Conservation (phyloP, 768 basidiomycete species). For the Amanita rimosa region DNA sequence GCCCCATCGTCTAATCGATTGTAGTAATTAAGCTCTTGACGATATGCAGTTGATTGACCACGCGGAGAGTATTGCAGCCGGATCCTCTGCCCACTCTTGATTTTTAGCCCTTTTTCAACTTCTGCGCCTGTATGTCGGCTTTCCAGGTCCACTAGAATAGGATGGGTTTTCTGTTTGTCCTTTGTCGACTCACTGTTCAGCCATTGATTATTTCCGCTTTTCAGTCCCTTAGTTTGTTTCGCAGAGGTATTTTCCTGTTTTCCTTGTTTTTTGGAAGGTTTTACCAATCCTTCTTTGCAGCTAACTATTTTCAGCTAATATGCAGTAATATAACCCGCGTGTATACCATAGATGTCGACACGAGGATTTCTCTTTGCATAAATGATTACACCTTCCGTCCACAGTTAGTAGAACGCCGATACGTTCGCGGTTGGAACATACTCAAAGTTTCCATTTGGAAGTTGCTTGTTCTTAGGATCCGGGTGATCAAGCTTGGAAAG, state of each 20-base stretch:
- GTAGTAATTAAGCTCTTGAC: background rate
- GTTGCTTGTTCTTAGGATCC: constrained; percentile 17
- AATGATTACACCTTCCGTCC: constrained; percentile 59
- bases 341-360: constrained; percentile 72
- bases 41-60: constrained; percentile 10
- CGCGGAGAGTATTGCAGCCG: constrained; percentile 9
- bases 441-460: constrained; percentile 58
- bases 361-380: constrained; percentile 64
- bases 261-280: constrained; percentile 7
- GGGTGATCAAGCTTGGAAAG: constrained; percentile 2
- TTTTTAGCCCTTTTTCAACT: constrained; percentile 24
- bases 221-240: background rate
- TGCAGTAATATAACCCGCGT: background rate
- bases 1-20: too few relatives aligned
- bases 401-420: background rate
- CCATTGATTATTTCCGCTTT: background rate
- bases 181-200: background rate
- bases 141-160: constrained; percentile 28
- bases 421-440: constrained; percentile 18
- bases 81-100: constrained; percentile 27
- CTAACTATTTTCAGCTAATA: constrained; percentile 23
- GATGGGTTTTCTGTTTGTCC: constrained; percentile 10
- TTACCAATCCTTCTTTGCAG: constrained; percentile 54
- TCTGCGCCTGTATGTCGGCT: constrained; percentile 30
- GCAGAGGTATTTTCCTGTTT: background rate